Evolutionary conservation across 2,329 filamentous ascomycete species (phyloP).

Genomic region (Clarireedia paspali): DNA sequence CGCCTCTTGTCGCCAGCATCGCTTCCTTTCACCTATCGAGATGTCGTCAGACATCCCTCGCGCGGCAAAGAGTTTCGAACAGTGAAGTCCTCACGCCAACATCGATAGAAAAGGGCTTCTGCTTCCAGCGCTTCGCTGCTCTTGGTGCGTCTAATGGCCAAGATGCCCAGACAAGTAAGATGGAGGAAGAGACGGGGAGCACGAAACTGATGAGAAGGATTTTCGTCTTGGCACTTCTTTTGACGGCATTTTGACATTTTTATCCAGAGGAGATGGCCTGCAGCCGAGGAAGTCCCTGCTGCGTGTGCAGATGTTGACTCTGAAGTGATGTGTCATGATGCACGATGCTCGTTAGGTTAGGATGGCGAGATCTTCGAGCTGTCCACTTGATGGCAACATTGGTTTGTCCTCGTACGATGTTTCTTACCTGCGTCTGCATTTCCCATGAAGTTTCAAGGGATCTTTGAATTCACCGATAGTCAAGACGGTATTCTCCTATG

Average conservation of each 20-base stretch:
- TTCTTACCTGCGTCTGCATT: too few relatives aligned
- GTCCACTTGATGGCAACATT: not conserved
- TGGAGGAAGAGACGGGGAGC: not conserved
- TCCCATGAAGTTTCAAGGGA: too few relatives aligned
- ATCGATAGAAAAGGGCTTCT: not conserved
- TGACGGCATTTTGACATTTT: not conserved
- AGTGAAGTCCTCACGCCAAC: not conserved
- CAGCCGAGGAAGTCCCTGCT: not conserved
- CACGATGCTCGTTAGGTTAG: not conserved
- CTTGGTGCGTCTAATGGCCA: not conserved
- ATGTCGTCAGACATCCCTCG: not conserved
- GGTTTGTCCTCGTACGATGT: too few relatives aligned
- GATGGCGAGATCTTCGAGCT: not conserved
- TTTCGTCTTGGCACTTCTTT: conserved; percentile 3
- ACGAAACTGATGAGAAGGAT: not conserved
- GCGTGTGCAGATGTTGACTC: not conserved
- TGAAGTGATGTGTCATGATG: not conserved
- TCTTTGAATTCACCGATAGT: too few relatives aligned
- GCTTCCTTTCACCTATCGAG: too few relatives aligned
- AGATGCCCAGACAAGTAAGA: not conserved
- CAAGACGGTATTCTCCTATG: too few relatives aligned
- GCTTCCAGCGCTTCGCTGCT: too few relatives aligned
- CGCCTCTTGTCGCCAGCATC: too few relatives aligned
- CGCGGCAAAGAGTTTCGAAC: not conserved
- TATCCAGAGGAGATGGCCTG: too few relatives aligned